Conservation (phyloP, 352 stramenopile genomes). For the Globisporangium cederbergense region DNA sequence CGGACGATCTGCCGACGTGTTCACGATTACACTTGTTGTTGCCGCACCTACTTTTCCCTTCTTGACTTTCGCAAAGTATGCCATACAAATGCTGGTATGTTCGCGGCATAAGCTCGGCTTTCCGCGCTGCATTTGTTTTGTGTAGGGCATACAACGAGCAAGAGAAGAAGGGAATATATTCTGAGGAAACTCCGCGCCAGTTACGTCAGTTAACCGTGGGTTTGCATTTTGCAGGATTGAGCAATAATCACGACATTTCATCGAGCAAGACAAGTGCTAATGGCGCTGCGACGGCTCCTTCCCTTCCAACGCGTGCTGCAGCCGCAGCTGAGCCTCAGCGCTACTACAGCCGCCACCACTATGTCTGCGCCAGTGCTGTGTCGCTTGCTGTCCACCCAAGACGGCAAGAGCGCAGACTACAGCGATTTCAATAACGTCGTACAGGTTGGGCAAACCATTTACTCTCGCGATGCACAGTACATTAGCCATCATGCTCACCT, state of each 20-base stretch:
- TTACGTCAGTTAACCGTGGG: too few species aligned
- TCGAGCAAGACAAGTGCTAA: conserved; percentile 2
- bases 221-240: too few species aligned
- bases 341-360: neutral
- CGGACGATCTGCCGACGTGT: too few species aligned
- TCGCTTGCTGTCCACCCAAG: conserved; percentile 3
- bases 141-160: too few species aligned
- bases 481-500: neutral
- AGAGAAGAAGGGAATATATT: too few species aligned
- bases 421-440: conserved; percentile 58
- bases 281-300: conserved; percentile 22
- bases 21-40: too few species aligned
- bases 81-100: too few species aligned
- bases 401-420: conserved; percentile 26
- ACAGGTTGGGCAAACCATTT: conserved; percentile 34
- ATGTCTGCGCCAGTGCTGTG: neutral
- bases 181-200: too few species aligned
- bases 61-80: too few species aligned
- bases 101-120: too few species aligned
- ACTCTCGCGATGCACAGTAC: neutral
- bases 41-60: too few species aligned
- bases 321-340: neutral
- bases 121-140: too few species aligned
- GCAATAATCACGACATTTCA: neutral
- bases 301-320: conserved; percentile 4